These are phyloP conservation scores for Ogataea degrootiae DNA, from an alignment of 805 yeast species.

Conservation along the genomic window DNA sequence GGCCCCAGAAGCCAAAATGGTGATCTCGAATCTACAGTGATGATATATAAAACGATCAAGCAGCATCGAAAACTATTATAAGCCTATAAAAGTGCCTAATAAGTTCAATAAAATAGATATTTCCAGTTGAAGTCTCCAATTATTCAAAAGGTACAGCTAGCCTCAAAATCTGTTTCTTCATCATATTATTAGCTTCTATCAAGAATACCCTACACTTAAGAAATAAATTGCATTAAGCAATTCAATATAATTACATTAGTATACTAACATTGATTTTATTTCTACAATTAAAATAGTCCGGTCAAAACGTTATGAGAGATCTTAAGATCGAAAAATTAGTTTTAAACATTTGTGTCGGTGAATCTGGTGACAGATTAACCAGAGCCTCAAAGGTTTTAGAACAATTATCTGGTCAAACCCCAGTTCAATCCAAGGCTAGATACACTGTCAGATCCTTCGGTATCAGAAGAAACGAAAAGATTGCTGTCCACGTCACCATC, in stretches of 20 bases:
- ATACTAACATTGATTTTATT: background rate
- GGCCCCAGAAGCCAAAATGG: no score
- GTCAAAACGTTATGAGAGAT: slow-evolving; percentile 97
- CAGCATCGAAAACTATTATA: no score
- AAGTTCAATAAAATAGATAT: no score
- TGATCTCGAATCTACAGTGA: no score
- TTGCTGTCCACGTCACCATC: slow-evolving; percentile 98
- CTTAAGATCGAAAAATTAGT: slow-evolving; percentile 98
- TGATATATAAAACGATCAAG: no score
- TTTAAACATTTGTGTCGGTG: slow-evolving; percentile 99
- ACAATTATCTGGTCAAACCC: slow-evolving; percentile 99
- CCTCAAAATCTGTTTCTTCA: no score
- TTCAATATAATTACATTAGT: background rate
- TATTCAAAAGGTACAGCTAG: no score
- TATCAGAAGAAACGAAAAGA: slow-evolving; percentile 99
- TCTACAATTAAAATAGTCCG: slow-evolving; percentile 20
- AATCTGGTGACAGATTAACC: slow-evolving; percentile 99
- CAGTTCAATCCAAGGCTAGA: slow-evolving; percentile 99
- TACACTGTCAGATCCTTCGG: slow-evolving; percentile 99
- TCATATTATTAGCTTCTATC: no score
- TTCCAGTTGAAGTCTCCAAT: no score
- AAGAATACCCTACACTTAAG: no score
- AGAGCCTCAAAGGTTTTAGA: slow-evolving; percentile 99
- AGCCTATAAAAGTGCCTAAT: no score
- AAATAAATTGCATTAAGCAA: no score